Percentiles rank a stretch among this genome's conserved stretches.
phyloP scores from a whole-genome alignment of 2,329 filamentous ascomycete genomes.

The Zasmidium angulare region DNA sequence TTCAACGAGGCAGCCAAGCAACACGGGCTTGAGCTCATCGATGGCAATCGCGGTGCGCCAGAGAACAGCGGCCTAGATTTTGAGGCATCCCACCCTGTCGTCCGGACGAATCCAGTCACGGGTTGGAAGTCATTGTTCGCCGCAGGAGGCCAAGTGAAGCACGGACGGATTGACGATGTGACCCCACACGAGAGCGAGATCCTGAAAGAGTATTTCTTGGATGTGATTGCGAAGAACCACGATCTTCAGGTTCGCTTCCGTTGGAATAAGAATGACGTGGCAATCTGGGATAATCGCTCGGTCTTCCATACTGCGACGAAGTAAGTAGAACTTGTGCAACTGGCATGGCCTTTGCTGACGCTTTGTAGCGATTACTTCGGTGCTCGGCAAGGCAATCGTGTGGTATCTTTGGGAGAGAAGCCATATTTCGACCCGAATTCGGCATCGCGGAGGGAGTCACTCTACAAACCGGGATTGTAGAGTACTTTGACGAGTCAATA shows the following conservation, averaged over 20 bases:
- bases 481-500: too few species aligned
- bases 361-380: slow-evolving; percentile 18
- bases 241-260: slow-evolving; percentile 69
- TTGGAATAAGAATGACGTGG: slow-evolving; percentile 65
- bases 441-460: slow-evolving; percentile 16
- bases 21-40: slow-evolving; percentile 34
- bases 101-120: slow-evolving; percentile 61
- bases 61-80: slow-evolving; percentile 21
- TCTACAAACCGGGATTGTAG: neutral
- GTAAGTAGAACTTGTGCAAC: neutral
- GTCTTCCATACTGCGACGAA: slow-evolving; percentile 23
- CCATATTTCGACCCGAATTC: slow-evolving; percentile 23
- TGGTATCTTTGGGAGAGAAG: slow-evolving; percentile 21
- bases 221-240: slow-evolving; percentile 54
- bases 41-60: slow-evolving; percentile 28
- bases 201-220: slow-evolving; percentile 26
- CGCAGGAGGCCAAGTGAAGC: slow-evolving; percentile 34
- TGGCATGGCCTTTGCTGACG: neutral
- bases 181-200: slow-evolving; percentile 29
- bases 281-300: slow-evolving; percentile 43
- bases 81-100: slow-evolving; percentile 47
- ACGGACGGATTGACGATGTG: slow-evolving; percentile 56
- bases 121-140: slow-evolving; percentile 63
- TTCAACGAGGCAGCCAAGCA: slow-evolving; percentile 24
- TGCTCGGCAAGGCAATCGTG: slow-evolving; percentile 18